Conservation (phyloP, 1,284 basidiomycete genomes). For the Austropuccinia psidii region DNA sequence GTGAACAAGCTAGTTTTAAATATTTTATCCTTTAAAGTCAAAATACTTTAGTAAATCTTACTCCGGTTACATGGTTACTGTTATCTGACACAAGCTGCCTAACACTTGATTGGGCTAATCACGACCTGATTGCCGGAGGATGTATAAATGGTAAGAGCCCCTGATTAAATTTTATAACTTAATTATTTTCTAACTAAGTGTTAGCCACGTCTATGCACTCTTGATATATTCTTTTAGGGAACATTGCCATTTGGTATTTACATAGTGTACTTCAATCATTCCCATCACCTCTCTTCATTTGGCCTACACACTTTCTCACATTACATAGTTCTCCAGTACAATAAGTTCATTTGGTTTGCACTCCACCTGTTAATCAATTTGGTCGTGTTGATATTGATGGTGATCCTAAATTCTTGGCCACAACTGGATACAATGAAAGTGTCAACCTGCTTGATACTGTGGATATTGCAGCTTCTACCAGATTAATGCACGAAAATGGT, state of each 20-base stretch:
- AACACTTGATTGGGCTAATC: constrained; percentile 77
- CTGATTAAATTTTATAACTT: neutral
- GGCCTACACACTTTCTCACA: constrained; percentile 63
- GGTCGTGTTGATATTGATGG: constrained; percentile 52
- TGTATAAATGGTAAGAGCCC: constrained; percentile 62
- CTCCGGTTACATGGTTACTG: constrained; percentile 62
- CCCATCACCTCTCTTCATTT: constrained; percentile 49
- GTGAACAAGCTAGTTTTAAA: too few relatives aligned
- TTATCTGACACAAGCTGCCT: constrained; percentile 64
- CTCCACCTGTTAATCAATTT: constrained; percentile 55
- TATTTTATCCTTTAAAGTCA: too few relatives aligned
- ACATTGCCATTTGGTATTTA: constrained; percentile 66
- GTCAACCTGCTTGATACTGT: constrained; percentile 65
- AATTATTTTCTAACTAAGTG: neutral
- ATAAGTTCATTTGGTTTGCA: constrained; percentile 61
- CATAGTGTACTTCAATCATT: constrained; percentile 49
- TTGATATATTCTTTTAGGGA: constrained; percentile 54
- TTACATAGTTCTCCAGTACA: constrained; percentile 71
- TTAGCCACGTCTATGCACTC: neutral
- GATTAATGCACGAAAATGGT: constrained; percentile 65
- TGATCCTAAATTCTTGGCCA: constrained; percentile 64
- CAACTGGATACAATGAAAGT: constrained; percentile 68
- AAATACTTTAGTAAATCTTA: constrained; percentile 57
- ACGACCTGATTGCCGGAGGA: constrained; percentile 66
- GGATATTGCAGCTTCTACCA: constrained; percentile 55